Percentiles rank a stretch among this genome's conserved stretches.
Conservation (phyloP, 208 protist species). For the Histomonas meleagridis region DNA sequence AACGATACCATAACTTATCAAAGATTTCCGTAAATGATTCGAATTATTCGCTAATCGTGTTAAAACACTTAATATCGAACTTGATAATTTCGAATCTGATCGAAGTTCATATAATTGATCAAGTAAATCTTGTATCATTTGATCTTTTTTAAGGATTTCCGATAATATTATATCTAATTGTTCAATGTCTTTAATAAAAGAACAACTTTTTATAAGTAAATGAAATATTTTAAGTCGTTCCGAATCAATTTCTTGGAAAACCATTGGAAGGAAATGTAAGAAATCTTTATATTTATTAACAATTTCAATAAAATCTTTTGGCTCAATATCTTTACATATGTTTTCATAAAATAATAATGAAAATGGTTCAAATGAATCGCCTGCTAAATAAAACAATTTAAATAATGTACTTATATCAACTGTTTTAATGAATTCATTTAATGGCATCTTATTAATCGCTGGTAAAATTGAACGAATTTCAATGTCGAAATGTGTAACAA, state of each 20-base stretch:
- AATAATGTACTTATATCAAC: background rate
- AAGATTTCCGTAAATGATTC: background rate
- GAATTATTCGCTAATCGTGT: background rate
- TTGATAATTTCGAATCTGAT: background rate
- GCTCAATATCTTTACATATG: background rate
- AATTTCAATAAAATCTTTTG: background rate
- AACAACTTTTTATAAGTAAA: background rate
- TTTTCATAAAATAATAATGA: background rate
- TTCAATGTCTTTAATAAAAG: background rate
- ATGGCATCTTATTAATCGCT: background rate
- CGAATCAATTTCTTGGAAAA: background rate
- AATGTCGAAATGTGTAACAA: background rate
- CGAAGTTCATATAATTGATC: background rate
- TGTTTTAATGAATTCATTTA: background rate
- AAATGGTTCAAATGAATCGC: background rate
- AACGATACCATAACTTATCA: background rate
- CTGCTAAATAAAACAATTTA: background rate
- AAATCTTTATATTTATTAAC: background rate
- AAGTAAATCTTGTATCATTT: background rate
- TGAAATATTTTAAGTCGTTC: background rate
- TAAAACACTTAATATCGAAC: background rate
- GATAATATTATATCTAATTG: background rate
- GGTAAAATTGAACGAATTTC: background rate
- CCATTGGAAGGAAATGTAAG: background rate
- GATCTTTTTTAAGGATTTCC: background rate